Base-by-base conservation (phyloP, 169 alveolate genomes). In the Cryptosporidium sp. region DNA sequence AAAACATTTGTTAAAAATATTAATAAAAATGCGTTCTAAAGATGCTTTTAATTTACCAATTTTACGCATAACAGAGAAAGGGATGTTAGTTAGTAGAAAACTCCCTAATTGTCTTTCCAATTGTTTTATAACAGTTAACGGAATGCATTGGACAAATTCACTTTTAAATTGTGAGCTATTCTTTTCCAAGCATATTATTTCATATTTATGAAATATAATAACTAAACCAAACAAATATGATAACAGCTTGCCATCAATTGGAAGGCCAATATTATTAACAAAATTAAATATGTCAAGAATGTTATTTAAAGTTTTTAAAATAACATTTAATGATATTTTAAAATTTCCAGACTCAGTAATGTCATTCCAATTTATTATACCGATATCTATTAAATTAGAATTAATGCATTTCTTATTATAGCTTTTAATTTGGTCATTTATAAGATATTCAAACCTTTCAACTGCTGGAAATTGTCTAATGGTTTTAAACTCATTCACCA, bases 381-480 rank as follows among this genome's bases (percentile, higher is more conserved):
- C 59, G 10, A 80, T 18, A 41, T 14, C 43, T 0, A 26, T 23
- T 58, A 55, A 52, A 35, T 29, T 55, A 3, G 31, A 18, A 52
- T 33, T 43, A 55, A n/a, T 58, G 14, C 71, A 59, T 31, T 73
- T 73, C 51, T 80, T 80, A 7, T 21, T 35, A 5, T 7, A 8
- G 23, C 14, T 51, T 50, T 80, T 62, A n/a, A 80, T 80, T 43
- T 59, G 26, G 39, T 80, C 73, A 61, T 9, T 61, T 61, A 80
- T 80, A 2, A 18, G n/a, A 18, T 35, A 37, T 37, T 73, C 86
- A 73, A 55, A 73, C 10, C 18, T 50, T 29, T 73, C 86, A 37
- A 73, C 35, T 6, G 71, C 51, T 10, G 86, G 70, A 9, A 80
- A 26, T 50, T 80, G 89, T 23, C 51, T 80, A 80, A 80, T 67